These are phyloP conservation scores for Neurospora tetraspora DNA, from an alignment of 495 filamentous ascomycete genomes.

Conservation along the genomic window DNA sequence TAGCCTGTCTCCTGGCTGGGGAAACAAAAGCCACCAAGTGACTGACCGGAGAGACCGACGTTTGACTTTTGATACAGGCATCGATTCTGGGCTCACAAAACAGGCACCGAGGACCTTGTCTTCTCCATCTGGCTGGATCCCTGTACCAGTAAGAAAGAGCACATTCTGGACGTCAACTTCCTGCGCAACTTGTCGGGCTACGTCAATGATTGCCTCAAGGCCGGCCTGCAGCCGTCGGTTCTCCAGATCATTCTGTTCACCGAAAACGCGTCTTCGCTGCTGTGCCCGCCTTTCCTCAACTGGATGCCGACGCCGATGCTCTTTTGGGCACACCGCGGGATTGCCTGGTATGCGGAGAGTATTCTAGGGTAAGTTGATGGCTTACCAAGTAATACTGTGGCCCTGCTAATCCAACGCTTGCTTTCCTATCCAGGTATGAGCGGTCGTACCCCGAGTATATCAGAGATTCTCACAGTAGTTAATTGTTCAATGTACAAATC, in stretches of 20 bases:
- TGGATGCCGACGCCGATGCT: constrained; percentile 2
- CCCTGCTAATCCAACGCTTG: background rate
- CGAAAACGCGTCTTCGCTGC: background rate
- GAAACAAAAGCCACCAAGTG: too few relatives aligned
- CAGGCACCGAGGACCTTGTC: constrained; percentile 1
- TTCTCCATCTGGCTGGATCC: constrained; percentile 1
- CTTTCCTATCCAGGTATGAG: background rate
- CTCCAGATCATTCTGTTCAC: constrained; percentile 1
- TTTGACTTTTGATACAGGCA: constrained; percentile 1
- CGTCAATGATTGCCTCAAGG: constrained; percentile 1
- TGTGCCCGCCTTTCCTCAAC: constrained; percentile 1
- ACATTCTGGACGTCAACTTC: constrained; percentile 1
- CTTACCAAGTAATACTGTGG: background rate
- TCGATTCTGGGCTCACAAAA: constrained; percentile 1
- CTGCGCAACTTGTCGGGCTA: constrained; percentile 1
- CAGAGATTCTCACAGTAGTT: constrained; percentile 1
- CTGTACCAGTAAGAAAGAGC: constrained; percentile 1
- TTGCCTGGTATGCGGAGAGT: constrained; percentile 1
- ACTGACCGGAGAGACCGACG: too few relatives aligned
- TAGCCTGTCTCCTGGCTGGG: background rate
- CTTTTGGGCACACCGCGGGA: constrained; percentile 1
- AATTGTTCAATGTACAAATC: background rate
- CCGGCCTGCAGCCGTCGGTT: constrained; percentile 1
- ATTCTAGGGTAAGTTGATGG: background rate
- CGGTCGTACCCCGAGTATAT: background rate